These are phyloP conservation scores for Globisporangium cylindrosporum DNA, from an alignment of 352 stramenopile genomes.

Conservation along the genomic window DNA sequence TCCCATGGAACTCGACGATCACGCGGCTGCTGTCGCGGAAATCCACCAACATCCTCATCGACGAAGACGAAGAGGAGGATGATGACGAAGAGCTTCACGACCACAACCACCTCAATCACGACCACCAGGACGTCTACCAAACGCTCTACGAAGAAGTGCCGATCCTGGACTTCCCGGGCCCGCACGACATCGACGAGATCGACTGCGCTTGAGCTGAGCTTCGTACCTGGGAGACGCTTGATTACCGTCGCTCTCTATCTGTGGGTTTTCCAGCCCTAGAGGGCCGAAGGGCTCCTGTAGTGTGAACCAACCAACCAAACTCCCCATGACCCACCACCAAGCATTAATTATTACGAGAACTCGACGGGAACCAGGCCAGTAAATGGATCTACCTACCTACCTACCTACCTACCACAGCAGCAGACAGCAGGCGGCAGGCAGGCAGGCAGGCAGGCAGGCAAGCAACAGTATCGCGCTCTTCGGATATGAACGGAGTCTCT, in stretches of 20 bases:
- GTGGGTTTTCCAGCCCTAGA: background rate
- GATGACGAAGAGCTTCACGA: conserved; percentile 15
- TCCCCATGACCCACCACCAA: background rate
- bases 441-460: background rate
- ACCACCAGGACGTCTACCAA: conserved; percentile 15
- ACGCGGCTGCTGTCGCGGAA: conserved; percentile 42
- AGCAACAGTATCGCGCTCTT: background rate
- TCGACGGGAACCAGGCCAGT: background rate
- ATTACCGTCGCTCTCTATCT: background rate
- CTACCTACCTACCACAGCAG: no score
- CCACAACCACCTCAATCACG: background rate
- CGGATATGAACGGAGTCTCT: background rate
- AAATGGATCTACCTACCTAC: background rate
- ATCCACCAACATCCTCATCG: conserved; percentile 56
- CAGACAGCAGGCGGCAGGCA: background rate
- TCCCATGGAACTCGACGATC: conserved; percentile 42
- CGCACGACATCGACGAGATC: conserved; percentile 40
- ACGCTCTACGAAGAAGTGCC: conserved; percentile 35
- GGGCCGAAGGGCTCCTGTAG: background rate
- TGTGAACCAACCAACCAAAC: background rate
- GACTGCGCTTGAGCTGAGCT: conserved; percentile 29
- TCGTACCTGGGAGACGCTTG: background rate
- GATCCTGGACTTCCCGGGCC: conserved; percentile 48
- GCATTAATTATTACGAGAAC: conserved; percentile 17
- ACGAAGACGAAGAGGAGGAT: conserved; percentile 51